Conservation (phyloP, 805 yeast genomes). For the Wickerhamomyces chambardii region DNA sequence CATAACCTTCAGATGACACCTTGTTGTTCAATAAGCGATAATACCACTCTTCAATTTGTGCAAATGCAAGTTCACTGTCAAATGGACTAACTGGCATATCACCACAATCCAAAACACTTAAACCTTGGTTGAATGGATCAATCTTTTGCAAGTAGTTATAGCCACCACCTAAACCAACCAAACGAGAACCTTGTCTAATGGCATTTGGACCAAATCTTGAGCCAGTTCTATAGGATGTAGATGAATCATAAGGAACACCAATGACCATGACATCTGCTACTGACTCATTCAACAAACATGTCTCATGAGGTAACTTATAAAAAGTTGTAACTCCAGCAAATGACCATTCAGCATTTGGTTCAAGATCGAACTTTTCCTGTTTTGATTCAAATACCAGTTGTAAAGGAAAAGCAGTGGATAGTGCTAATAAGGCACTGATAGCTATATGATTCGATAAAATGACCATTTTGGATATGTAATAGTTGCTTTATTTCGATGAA, state of each 20-base stretch:
- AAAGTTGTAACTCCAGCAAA: slow-evolving; percentile 40
- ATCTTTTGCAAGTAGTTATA: slow-evolving; percentile 25
- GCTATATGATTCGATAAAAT: not conserved
- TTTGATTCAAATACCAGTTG: too few relatives aligned
- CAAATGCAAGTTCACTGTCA: slow-evolving; percentile 45
- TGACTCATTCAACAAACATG: not conserved
- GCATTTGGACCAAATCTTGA: slow-evolving; percentile 54
- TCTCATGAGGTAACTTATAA: slow-evolving; percentile 44
- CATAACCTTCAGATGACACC: slow-evolving; percentile 32
- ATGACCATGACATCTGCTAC: slow-evolving; percentile 40
- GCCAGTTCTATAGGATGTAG: slow-evolving; percentile 46
- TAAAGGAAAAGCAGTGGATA: not conserved
- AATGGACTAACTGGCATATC: slow-evolving; percentile 56
- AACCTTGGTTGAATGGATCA: slow-evolving; percentile 34
- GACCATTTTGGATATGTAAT: too few relatives aligned
- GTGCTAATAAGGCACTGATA: not conserved
- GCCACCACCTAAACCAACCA: slow-evolving; percentile 32
- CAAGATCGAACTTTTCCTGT: not conserved
- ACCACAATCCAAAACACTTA: slow-evolving; percentile 45
- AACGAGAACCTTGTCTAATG: slow-evolving; percentile 34
- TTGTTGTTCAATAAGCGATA: slow-evolving; percentile 9
- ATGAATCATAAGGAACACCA: slow-evolving; percentile 54
- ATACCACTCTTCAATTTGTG: slow-evolving; percentile 46
- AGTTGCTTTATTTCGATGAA: too few relatives aligned
- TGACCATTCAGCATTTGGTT: not conserved